Base-by-base conservation (phyloP, 1,139 yeast species). In the Eremothecium cymbalariae region DNA sequence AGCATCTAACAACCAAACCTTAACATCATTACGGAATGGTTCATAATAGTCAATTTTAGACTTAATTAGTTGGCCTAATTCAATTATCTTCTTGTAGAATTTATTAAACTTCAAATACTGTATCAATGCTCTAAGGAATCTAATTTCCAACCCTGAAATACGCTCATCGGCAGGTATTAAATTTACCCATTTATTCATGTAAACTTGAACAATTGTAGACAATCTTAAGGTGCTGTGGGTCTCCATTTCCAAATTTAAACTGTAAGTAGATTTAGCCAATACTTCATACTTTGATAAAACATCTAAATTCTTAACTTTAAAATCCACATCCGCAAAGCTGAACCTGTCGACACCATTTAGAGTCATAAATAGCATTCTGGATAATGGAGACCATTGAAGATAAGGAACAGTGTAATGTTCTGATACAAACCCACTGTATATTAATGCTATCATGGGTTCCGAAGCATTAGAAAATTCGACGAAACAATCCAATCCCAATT, bases 91-190 rank as follows among this genome's bases (percentile, higher is more conserved):
- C 14, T 62, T 63, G 32, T 62, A 53, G 26, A 63, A 54, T 11
- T 62, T 60, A 42, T 64, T 63, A 34, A 59, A 65, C 30, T 53
- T 55, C 40, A 71, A 51, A 44, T 62, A 70, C 4, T 47, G 47
- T 3, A 67, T 41, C 9, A 69, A 37, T 8, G 45, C 44, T 21
- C 46, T 50, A 4, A 67, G 34, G 26, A 70, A 62, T 2, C 53
- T 53, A 5, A 42, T 22, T 40, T 70, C 74, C 40, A 62, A 46
- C 2, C 39, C 17, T 0, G 62, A 47, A 3, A 41, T 37, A 24
- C 35, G 43, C 21, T 37, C 45, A 1, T 28, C 33, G 12, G 18
- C 21, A 4, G 28, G 20, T 14, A 18, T 43, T 14, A 39, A 45
- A 5, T 39, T 35, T 4, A 54, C 24, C 63, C 65, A 60, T 29